Percentiles rank a stretch among this genome's conserved stretches.
Conservation (phyloP, 441 rosid genomes). For the Adansonia madagascariensis region DNA sequence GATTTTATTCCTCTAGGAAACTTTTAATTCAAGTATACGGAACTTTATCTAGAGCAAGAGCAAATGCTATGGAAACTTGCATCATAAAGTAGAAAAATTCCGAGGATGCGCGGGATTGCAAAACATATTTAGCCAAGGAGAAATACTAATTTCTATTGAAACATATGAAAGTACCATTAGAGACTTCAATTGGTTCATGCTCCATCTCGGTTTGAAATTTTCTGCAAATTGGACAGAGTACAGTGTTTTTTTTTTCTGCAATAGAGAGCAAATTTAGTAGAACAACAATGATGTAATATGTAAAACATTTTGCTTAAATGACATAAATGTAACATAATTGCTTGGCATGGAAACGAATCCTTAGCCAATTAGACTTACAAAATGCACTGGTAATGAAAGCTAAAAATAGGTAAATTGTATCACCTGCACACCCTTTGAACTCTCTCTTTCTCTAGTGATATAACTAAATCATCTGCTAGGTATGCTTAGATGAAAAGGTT, state of each 20-base stretch:
- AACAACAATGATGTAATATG: neutral
- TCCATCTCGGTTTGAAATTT: conserved; percentile 34
- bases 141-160: neutral
- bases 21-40: neutral
- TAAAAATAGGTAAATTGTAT: neutral
- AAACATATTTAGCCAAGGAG: neutral
- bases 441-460: neutral
- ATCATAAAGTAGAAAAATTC: conserved; percentile 9
- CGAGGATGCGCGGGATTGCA: conserved; percentile 1
- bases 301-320: neutral
- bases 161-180: conserved; percentile 33
- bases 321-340: neutral
- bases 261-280: neutral
- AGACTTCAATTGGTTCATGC: conserved; percentile 27
- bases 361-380: neutral
- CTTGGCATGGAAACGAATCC: neutral
- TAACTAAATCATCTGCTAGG: neutral
- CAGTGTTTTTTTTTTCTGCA: conserved; percentile 15
- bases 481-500: neutral
- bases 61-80: neutral
- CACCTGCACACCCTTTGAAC: neutral
- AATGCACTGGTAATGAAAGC: neutral
- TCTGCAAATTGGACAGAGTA: neutral
- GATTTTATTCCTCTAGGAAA: neutral
- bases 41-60: neutral